Percentiles rank a stretch among this genome's conserved stretches.
Conservation (phyloP, 148 eudicot genomes). For the Selenicereus undatus region DNA sequence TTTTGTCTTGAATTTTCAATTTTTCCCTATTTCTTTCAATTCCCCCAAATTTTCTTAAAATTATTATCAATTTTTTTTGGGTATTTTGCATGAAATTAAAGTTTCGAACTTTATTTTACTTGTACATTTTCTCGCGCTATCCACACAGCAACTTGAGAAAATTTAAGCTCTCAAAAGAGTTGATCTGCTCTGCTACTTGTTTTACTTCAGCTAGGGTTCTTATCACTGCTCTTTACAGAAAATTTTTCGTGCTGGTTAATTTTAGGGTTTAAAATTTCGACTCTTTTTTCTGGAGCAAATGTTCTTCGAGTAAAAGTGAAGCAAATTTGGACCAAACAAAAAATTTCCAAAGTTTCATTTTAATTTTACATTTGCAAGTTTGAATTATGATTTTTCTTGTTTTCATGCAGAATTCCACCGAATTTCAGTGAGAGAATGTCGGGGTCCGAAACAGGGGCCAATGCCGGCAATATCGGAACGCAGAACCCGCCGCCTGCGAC, state of each 20-base stretch:
- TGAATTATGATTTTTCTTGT: neutral
- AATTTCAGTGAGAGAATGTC: conserved; percentile 23
- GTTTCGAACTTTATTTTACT: neutral
- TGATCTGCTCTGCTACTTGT: neutral
- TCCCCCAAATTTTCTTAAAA: neutral
- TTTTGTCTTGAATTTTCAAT: neutral
- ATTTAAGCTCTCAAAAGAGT: too few relatives aligned
- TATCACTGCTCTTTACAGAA: conserved; percentile 9
- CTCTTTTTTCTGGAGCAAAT: neutral
- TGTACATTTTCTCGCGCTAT: neutral
- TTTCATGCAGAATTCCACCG: conserved; percentile 7
- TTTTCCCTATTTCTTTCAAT: neutral
- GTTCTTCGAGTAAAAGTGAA: neutral
- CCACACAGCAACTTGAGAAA: neutral
- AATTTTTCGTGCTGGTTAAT: neutral
- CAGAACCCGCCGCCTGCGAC: neutral
- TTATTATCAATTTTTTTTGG: neutral
- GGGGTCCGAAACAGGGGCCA: conserved; percentile 27
- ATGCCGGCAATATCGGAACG: neutral
- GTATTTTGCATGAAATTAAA: neutral
- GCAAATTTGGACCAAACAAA: neutral
- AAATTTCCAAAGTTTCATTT: neutral
- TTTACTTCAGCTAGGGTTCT: conserved; percentile 18
- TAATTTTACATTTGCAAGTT: too few relatives aligned
- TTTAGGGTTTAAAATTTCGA: neutral